Evolutionary conservation across 1,284 basidiomycete species (phyloP).

Genomic region (Trichosporon sp.): DNA sequence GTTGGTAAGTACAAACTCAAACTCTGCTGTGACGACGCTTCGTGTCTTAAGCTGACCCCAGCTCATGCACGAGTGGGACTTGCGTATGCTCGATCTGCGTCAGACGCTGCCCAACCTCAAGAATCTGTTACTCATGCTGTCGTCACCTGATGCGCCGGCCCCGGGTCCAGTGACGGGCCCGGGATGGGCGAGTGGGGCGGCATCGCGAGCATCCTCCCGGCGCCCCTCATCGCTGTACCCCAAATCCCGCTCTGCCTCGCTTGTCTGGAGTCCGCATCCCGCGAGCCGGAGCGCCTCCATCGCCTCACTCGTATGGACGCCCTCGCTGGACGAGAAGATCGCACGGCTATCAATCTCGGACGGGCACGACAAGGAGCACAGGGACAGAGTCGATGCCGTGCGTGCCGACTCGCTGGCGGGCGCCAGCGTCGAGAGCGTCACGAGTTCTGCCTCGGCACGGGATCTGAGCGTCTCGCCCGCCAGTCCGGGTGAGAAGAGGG

Average conservation of each 20-base stretch:
- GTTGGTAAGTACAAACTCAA: slow-evolving; percentile 63
- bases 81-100: slow-evolving; percentile 86
- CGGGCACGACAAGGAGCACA: neutral
- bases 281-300: slow-evolving; percentile 12
- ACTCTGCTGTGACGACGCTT: no score
- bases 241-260: neutral
- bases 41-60: slow-evolving; percentile 49
- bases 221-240: slow-evolving; percentile 20
- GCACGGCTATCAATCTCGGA: neutral
- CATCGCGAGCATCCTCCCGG: slow-evolving; percentile 26
- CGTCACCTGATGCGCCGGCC: slow-evolving; percentile 41
- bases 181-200: slow-evolving; percentile 31
- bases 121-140: slow-evolving; percentile 82
- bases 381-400: neutral
- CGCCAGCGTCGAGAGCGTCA: slow-evolving; percentile 13
- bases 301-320: slow-evolving; percentile 2
- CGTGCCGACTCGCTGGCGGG: slow-evolving; percentile 2
- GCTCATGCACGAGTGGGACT: slow-evolving; percentile 85
- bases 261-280: slow-evolving; percentile 4
- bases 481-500: neutral
- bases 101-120: slow-evolving; percentile 97
- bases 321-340: neutral
- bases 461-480: neutral
- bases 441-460: neutral
- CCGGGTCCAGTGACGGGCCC: slow-evolving; percentile 31